phyloP scores from a whole-genome alignment of 2,329 filamentous ascomycete species.

The Davidsoniella australis region DNA sequence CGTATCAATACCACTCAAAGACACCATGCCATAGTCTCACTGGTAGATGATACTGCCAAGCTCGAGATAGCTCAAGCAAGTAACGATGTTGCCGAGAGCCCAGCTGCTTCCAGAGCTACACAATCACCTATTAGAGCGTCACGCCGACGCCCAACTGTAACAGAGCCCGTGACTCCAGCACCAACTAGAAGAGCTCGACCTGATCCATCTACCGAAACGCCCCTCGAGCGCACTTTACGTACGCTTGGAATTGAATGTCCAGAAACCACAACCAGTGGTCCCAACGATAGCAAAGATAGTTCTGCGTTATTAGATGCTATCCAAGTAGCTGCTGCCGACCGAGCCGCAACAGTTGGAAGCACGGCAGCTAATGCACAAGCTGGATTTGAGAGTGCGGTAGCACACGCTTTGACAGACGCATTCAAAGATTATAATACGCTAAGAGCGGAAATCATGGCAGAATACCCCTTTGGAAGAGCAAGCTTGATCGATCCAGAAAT shows the following conservation, averaged over 20 bases:
- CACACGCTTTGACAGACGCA: conserved; percentile 29
- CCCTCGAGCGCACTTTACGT: not conserved
- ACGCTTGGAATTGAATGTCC: not conserved
- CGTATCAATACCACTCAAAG: not conserved
- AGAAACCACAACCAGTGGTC: not conserved
- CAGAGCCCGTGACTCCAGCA: not conserved
- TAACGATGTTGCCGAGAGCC: too few species aligned
- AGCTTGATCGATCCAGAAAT: conserved; percentile 36
- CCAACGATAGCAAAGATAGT: not conserved
- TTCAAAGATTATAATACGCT: conserved; percentile 31
- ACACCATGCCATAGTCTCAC: not conserved
- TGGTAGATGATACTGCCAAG: not conserved
- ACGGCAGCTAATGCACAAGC: conserved; percentile 30
- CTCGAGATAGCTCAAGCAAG: not conserved
- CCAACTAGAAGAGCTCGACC: not conserved
- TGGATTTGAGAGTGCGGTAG: conserved; percentile 29
- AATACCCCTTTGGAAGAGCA: conserved; percentile 31
- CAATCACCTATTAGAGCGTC: too few species aligned
- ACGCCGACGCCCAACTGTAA: not conserved
- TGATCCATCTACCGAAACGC: not conserved
- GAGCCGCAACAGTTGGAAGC: conserved; percentile 25
- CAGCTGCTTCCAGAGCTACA: too few species aligned
- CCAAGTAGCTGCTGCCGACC: conserved; percentile 24
- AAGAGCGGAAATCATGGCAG: conserved; percentile 34
- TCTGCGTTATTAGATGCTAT: conserved; percentile 19